Percentiles rank a stretch among this genome's conserved stretches.
Conservation (phyloP, 2,329 filamentous ascomycete species). For the Stylonectria norvegica region DNA sequence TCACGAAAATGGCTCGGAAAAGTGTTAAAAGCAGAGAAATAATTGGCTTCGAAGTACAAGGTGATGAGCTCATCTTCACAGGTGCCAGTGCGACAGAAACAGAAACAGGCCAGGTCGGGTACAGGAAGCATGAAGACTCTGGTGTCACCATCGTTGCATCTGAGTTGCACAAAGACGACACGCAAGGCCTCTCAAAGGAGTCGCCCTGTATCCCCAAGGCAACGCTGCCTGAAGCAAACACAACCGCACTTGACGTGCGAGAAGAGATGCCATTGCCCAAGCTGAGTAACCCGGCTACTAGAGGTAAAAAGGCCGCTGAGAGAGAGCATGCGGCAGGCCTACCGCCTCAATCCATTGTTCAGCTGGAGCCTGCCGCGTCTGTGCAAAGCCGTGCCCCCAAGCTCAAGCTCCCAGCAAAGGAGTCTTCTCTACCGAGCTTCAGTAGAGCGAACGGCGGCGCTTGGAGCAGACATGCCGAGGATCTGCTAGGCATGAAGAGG, state of each 20-base stretch:
- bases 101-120: not conserved
- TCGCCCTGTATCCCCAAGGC: not conserved
- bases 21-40: constrained; percentile 47
- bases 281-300: constrained; percentile 47
- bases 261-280: constrained; percentile 15
- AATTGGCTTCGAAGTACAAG: constrained; percentile 36
- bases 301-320: constrained; percentile 51
- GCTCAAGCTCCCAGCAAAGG: constrained; percentile 1
- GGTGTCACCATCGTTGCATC: not conserved
- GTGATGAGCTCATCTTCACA: constrained; percentile 12
- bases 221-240: constrained; percentile 1
- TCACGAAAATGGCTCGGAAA: constrained; percentile 40
- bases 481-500: constrained; percentile 60
- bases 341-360: constrained; percentile 41
- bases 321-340: constrained; percentile 50
- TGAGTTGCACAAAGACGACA: constrained; percentile 3
- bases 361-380: constrained; percentile 29
- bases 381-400: constrained; percentile 6
- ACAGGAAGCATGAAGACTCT: constrained; percentile 1
- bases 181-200: not conserved
- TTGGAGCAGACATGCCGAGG: constrained; percentile 67
- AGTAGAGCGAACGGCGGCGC: constrained; percentile 55
- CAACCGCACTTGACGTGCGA: constrained; percentile 6
- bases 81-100: constrained; percentile 16
- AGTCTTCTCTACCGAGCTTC: constrained; percentile 38